Evolutionary conservation across 441 rosid species (phyloP).

Genomic region (Pelargonium australe): DNA sequence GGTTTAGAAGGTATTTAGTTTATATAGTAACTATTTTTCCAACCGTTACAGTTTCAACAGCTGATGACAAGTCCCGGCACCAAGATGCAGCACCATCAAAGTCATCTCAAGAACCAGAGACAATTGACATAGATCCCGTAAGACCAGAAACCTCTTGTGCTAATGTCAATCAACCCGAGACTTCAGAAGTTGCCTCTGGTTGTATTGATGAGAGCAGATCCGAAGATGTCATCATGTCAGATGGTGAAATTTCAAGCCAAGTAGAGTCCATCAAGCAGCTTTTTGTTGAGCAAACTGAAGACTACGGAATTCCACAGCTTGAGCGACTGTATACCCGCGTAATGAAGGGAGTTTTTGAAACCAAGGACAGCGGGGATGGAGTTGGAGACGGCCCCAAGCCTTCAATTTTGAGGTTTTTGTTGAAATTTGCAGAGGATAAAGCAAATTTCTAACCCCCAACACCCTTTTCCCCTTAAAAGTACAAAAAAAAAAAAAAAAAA

Average conservation of each 20-base stretch:
- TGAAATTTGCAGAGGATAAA: conserved; percentile 56
- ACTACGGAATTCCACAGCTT: conserved; percentile 70
- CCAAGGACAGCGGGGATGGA: conserved; percentile 35
- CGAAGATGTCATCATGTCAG: conserved; percentile 34
- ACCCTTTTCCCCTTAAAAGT: conserved; percentile 12
- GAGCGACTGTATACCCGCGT: conserved; percentile 75
- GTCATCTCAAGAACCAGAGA: conserved; percentile 31
- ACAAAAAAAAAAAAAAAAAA: conserved; percentile 11
- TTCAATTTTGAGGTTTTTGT: conserved; percentile 81
- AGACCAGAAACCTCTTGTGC: conserved; percentile 30
- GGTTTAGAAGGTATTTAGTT: neutral
- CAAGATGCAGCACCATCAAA: conserved; percentile 40
- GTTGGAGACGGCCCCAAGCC: conserved; percentile 44
- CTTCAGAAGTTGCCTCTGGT: conserved; percentile 29
- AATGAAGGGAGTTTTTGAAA: conserved; percentile 65
- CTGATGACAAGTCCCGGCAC: conserved; percentile 43
- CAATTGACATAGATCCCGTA: conserved; percentile 29
- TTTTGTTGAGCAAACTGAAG: conserved; percentile 50
- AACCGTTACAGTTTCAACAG: conserved; percentile 21
- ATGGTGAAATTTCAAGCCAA: conserved; percentile 37
- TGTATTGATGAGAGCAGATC: conserved; percentile 26
- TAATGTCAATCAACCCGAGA: conserved; percentile 32
- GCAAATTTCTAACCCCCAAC: conserved; percentile 53
- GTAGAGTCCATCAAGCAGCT: conserved; percentile 38
- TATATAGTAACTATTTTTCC: neutral